Conservation (phyloP, 78 protist genomes). For the Dictyostelium intermedium region DNA sequence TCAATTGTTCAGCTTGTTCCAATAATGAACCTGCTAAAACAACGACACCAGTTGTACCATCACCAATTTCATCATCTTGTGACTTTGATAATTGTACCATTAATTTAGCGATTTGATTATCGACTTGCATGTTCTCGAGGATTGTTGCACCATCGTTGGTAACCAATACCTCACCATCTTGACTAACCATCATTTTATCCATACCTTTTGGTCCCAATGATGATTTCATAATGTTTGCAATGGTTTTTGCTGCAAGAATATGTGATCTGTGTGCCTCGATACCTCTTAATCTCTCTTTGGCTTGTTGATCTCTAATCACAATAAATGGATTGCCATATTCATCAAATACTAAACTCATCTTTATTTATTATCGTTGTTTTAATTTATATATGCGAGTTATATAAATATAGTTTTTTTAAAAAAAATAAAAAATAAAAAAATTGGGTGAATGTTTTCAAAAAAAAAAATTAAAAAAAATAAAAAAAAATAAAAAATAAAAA, state of each 20-base stretch:
- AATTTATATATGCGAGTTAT: too few species aligned
- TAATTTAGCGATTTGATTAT: constrained; percentile 97
- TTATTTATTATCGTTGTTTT: neutral
- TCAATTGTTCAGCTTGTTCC: constrained; percentile 96
- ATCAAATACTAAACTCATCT: constrained; percentile 95
- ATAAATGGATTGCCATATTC: constrained; percentile 98
- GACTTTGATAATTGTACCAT: constrained; percentile 98
- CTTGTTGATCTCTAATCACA: constrained; percentile 94
- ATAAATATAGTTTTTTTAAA: too few species aligned
- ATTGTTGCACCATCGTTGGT: constrained; percentile 99
- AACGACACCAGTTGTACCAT: constrained; percentile 99
- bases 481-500: too few species aligned
- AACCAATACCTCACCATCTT: constrained; percentile 98
- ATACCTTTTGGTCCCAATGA: constrained; percentile 98
- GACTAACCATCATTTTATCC: constrained; percentile 98
- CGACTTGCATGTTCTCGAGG: constrained; percentile 94
- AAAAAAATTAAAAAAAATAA: neutral
- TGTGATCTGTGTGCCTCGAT: constrained; percentile 97
- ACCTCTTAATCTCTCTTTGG: constrained; percentile 93
- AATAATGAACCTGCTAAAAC: constrained; percentile 99
- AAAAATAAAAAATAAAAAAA: neutral
- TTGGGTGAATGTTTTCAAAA: neutral
- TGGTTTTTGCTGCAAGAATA: constrained; percentile 95
- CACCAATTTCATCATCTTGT: constrained; percentile 99
- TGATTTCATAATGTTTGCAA: constrained; percentile 94